A percentile compares a stretch with the other conserved stretches of the same genome.
phyloP scores from a whole-genome alignment of 305 asterid genomes.

The Fraxinus sp. region DNA sequence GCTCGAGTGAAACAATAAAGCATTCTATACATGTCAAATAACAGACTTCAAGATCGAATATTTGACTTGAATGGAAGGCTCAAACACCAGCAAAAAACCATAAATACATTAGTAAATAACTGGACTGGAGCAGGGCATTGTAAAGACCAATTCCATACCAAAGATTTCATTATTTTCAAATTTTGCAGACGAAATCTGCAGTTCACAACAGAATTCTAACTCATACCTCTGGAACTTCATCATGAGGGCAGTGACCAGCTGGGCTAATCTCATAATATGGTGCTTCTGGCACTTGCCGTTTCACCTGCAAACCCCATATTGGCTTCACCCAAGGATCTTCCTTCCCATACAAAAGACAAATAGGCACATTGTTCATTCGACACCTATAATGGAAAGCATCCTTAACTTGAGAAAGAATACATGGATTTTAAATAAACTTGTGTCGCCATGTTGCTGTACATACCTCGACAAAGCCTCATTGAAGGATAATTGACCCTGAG shows the following conservation, averaged over 20 bases:
- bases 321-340: conserved; percentile 97
- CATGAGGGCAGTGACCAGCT: conserved; percentile 98
- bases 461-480: conserved; percentile 70
- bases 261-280: conserved; percentile 90
- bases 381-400: conserved; percentile 47
- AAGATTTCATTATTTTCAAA: neutral
- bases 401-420: neutral
- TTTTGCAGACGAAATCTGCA: neutral
- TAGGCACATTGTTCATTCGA: conserved; percentile 52
- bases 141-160: neutral
- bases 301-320: conserved; percentile 69
- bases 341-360: conserved; percentile 81
- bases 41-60: neutral
- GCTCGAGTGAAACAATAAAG: neutral
- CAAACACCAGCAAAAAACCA: neutral
- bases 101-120: neutral
- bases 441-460: neutral
- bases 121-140: neutral
- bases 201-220: neutral
- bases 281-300: conserved; percentile 61
- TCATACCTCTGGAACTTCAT: conserved; percentile 70
- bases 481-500: conserved; percentile 63
- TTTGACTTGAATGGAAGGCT: neutral
- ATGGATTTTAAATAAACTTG: neutral
- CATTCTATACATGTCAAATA: neutral